A percentile compares a stretch with the other conserved stretches of the same genome.
Conservation (phyloP, 176 grass and related monocot genomes). For the Pontederia paniculata region DNA sequence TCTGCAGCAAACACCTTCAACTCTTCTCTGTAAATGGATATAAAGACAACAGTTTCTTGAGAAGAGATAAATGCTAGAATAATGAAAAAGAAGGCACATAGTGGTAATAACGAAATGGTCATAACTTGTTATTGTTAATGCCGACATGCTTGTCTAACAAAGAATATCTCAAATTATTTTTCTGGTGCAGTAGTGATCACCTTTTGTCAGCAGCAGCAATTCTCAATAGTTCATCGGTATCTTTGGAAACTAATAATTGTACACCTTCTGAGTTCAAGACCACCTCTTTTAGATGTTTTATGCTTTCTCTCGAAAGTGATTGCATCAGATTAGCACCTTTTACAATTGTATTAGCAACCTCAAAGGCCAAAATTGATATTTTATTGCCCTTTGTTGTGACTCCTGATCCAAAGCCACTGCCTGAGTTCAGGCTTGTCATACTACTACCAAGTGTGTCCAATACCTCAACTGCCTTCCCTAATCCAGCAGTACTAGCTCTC, state of each 20-base stretch:
- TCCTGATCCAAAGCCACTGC: constrained; percentile 47
- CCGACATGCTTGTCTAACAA: background rate
- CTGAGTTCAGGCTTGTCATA: constrained; percentile 52
- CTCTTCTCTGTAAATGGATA: constrained; percentile 42
- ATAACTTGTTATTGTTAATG: background rate
- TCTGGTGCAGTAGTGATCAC: constrained; percentile 7
- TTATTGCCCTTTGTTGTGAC: constrained; percentile 49
- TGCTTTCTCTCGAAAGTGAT: constrained; percentile 55
- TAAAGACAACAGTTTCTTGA: background rate
- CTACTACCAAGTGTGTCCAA: constrained; percentile 71
- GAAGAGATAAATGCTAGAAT: constrained; percentile 1
- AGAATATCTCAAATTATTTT: background rate
- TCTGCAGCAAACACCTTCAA: constrained; percentile 55
- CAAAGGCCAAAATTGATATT: constrained; percentile 86
- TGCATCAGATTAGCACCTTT: constrained; percentile 72
- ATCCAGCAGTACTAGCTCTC: constrained; percentile 48
- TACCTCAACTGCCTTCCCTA: constrained; percentile 80
- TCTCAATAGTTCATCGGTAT: constrained; percentile 40
- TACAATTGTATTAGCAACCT: constrained; percentile 91
- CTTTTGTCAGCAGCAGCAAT: constrained; percentile 80
- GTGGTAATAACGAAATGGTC: background rate
- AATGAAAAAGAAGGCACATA: background rate
- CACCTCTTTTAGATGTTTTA: constrained; percentile 70
- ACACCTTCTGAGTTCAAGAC: constrained; percentile 73
- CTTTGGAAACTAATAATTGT: constrained; percentile 51